Percentiles rank a stretch among this genome's conserved stretches.
Conservation (phyloP, 2,329 filamentous ascomycete species). For the Aureobasidium zeae region DNA sequence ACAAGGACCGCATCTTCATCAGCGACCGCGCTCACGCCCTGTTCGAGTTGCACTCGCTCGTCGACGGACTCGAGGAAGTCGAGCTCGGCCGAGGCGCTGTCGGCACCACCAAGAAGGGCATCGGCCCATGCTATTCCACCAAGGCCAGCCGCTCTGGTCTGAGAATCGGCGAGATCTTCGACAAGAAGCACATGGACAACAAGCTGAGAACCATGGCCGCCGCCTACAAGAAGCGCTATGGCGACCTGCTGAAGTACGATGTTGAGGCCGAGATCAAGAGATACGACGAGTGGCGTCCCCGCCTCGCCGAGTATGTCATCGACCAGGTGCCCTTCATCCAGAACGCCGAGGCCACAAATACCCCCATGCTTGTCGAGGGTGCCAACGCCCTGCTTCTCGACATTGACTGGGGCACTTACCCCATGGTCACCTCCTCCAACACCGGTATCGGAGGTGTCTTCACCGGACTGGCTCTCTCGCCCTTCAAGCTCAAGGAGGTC, state of each 20-base stretch:
- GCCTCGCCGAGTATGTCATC: constrained; percentile 52
- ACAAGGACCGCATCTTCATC: constrained; percentile 52
- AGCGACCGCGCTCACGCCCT: constrained; percentile 55
- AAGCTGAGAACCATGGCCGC: constrained; percentile 54
- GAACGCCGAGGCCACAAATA: constrained; percentile 49
- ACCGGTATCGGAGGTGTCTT: constrained; percentile 54
- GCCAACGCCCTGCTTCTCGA: constrained; percentile 61
- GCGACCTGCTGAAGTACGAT: constrained; percentile 57
- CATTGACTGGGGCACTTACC: constrained; percentile 54
- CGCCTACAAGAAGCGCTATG: constrained; percentile 60
- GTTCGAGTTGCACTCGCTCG: constrained; percentile 55
- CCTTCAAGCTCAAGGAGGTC: constrained; percentile 50
- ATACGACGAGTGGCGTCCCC: constrained; percentile 51
- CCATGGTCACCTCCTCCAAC: constrained; percentile 52
- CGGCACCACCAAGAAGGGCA: constrained; percentile 42
- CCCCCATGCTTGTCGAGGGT: constrained; percentile 59
- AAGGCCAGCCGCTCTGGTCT: constrained; percentile 60
- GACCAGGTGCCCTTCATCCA: constrained; percentile 59
- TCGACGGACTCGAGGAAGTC: constrained; percentile 56
- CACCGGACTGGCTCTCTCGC: constrained; percentile 53
- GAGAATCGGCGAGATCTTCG: constrained; percentile 57
- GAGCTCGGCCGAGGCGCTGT: constrained; percentile 43
- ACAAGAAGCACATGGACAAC: constrained; percentile 54
- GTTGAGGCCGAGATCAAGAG: constrained; percentile 58
- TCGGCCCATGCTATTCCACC: constrained; percentile 51